A percentile compares a stretch with the other conserved stretches of the same genome.
phyloP scores from a whole-genome alignment of 768 basidiomycete genomes.

The Trametes punicea region DNA sequence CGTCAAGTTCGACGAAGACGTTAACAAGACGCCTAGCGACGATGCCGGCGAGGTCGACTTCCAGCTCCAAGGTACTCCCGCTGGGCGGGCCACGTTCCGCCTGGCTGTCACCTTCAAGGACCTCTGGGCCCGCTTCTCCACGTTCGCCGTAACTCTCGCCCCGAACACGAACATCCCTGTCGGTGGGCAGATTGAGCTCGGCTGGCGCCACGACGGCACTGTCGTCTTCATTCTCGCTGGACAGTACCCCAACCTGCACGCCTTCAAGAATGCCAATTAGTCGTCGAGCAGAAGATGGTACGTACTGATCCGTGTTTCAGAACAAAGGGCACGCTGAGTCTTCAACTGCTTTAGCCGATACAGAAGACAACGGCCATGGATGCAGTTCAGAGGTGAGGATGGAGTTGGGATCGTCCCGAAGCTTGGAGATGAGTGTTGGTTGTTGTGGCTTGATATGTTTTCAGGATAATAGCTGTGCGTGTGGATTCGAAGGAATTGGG shows the following conservation, averaged over 20 bases:
- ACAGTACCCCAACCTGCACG: neutral
- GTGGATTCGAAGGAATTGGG: too few species aligned
- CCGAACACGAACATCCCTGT: neutral
- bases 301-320: too few species aligned
- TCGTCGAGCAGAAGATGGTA: too few species aligned
- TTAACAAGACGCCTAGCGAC: neutral
- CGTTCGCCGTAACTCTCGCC: neutral
- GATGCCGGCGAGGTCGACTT: conserved; percentile 3
- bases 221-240: neutral
- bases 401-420: too few species aligned
- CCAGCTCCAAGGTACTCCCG: neutral
- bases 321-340: too few species aligned
- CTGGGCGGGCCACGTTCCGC: neutral
- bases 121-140: neutral
- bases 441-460: too few species aligned
- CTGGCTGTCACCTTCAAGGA: neutral
- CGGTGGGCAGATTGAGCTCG: neutral
- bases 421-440: too few species aligned
- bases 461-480: too few species aligned
- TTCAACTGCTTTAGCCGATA: too few species aligned
- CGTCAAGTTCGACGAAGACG: conserved; percentile 8
- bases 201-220: neutral
- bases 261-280: neutral
- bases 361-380: too few species aligned
- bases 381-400: too few species aligned